Base-by-base conservation (phyloP, 805 yeast genomes). In the Hanseniaspora guilliermondii region DNA sequence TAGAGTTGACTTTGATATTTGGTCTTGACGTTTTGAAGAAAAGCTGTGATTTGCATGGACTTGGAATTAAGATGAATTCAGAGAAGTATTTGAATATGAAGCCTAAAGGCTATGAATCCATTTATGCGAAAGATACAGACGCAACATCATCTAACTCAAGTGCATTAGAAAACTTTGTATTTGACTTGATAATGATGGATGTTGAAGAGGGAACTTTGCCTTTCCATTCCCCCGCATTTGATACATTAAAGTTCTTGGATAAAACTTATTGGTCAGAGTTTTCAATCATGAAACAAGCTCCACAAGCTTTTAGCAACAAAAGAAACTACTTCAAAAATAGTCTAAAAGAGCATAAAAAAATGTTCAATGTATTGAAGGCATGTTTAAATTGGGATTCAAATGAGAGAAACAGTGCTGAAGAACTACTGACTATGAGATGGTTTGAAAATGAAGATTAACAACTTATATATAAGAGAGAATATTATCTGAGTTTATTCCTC, bases 1-100 rank as follows among this genome's bases (percentile, higher is more conserved):
- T 89, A 35, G 98, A 93, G 65, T 72, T 91, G 36, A 80, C 95
- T 0, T 72, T 82, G 2, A 73, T 93, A 2, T 89, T 86, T 69
- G 98, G 98, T 2, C 66, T 76, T 48, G 77, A 76, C 11, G 79
- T 77, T 59, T 75, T 93, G 77, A 79, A 79, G 58, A 78, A 79
- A 58, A 81, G 88, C 61, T 95, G 97, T 6, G 76, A 78, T 56
- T 66, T 87, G 39, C 98, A 93, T 70, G 97, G 97, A 0, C 75
- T 89, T 53, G 93, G 88, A 0, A 77, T 91, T 50, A 96, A 88
- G 56, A 73, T 84, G 47, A 50, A 50, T 41, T 21, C 24, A 33
- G 54, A 50, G 2, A 50, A 50, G 17, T 50, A 41, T 25, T 9
- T 50, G 30, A 50, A 50, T 9, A 50, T 50, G 48, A 50, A 50